Evolutionary conservation across 805 yeast species (phyloP).

Genomic region (Candida oleophila): DNA sequence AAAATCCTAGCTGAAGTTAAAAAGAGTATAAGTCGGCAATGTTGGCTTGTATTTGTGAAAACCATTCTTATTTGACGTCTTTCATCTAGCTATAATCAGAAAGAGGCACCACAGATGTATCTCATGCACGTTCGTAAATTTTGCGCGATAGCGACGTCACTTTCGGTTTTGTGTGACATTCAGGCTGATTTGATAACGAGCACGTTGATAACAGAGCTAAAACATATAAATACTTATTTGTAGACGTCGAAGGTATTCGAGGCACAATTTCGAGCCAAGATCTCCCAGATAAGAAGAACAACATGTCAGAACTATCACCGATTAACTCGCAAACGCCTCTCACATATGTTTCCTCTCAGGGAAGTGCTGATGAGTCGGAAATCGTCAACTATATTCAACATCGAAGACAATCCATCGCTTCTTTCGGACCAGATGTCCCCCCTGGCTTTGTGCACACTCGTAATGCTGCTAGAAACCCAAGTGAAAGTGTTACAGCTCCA

Average conservation of each 20-base stretch:
- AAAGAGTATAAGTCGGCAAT: no score
- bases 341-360: slow-evolving; percentile 7
- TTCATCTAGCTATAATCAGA: no score
- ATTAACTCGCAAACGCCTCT: slow-evolving; percentile 8
- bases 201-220: not conserved
- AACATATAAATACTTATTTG: not conserved
- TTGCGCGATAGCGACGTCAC: no score
- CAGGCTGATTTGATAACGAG: not conserved
- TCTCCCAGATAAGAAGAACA: not conserved
- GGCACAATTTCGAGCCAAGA: not conserved
- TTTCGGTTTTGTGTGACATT: not conserved
- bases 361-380: slow-evolving; percentile 30
- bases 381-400: slow-evolving; percentile 38
- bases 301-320: slow-evolving; percentile 5
- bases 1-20: no score
- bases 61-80: no score
- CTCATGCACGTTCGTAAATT: no score
- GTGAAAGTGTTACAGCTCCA: slow-evolving; percentile 6
- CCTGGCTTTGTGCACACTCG: slow-evolving; percentile 3
- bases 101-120: no score
- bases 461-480: slow-evolving; percentile 6
- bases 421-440: slow-evolving; percentile 25
- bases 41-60: no score
- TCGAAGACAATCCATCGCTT: slow-evolving; percentile 38
- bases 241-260: not conserved